Evolutionary conservation across 2,329 filamentous ascomycete species (phyloP), one percentile per base, ranked within the genome.

Genomic region (Bipolaris oryzae): DNA sequence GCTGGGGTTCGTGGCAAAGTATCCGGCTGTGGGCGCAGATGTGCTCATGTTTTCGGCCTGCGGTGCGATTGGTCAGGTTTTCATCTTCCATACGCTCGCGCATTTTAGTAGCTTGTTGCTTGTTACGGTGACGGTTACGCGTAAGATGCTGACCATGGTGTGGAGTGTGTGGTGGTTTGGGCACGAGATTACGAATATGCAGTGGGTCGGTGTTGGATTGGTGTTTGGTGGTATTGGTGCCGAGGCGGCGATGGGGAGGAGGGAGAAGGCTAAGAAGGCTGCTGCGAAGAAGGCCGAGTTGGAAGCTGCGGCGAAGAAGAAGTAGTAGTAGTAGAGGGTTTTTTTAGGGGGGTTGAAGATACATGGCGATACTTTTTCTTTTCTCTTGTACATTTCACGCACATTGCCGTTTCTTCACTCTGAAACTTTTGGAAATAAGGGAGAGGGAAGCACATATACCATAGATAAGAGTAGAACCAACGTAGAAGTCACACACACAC

Each of bases 91-190:
- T 78, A 98, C 95, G 0, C 85, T 99, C 5, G 89, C 92, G 13
- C 91, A 90, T 47, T 99, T 98, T 79, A 95, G 91, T 9, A 95
- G 90, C 9, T 85, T 99, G 46, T 84, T 98, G 49, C 86, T 99
- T 47, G 94, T 98, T 41, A 98, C 95, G 4, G 93, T 99, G 2
- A 99, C 92, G 1, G 95, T 99, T 43, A 99, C 95, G 43, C 85
- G 95, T 72, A 99, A 99, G 81, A 99, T 99, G 95, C 85, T 98
- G 75, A 98, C 94, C 65, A 99, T 99, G 95, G 91, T 98, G 57
- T 83, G 98, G 49, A 96, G 92, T 51, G 95, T 99, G 25, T 82
- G 98, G 58, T 92, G 92, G 79, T 99, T 98, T 75, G 95, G 95
- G 25, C 95, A 99, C 77, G 86, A 85, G 61, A 84, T 99, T 46